A percentile compares a stretch with the other conserved stretches of the same genome.
These are phyloP conservation scores for Nakazawaea molendinolei DNA, from an alignment of 805 yeast genomes.

Conservation along the genomic window DNA sequence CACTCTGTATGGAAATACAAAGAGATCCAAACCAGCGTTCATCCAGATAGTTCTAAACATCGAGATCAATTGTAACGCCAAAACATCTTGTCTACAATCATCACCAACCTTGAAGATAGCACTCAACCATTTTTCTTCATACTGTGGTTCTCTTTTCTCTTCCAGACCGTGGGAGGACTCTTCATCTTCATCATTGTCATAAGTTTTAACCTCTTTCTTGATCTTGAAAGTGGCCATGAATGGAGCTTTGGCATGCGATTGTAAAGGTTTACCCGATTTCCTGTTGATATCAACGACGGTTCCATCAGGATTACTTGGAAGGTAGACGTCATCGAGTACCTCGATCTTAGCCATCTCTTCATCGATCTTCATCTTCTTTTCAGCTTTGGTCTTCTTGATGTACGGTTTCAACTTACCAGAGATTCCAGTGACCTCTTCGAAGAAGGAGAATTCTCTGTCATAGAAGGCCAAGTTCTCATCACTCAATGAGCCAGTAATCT, in stretches of 20 bases:
- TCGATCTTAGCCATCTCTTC: constrained; percentile 83
- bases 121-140: constrained; percentile 73
- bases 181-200: constrained; percentile 29
- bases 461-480: constrained; percentile 60
- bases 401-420: constrained; percentile 94
- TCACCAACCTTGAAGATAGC: constrained; percentile 99
- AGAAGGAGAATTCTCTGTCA: constrained; percentile 80
- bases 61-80: constrained; percentile 87
- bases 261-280: constrained; percentile 88
- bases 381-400: constrained; percentile 91
- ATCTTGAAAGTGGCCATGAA: constrained; percentile 94
- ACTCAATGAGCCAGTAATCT: constrained; percentile 58
- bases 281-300: constrained; percentile 87
- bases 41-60: constrained; percentile 90
- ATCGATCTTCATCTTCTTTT: constrained; percentile 91
- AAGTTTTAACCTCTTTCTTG: constrained; percentile 44
- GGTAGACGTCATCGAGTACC: constrained; percentile 76
- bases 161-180: constrained; percentile 16
- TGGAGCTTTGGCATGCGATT: constrained; percentile 98
- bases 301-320: constrained; percentile 97
- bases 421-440: constrained; percentile 84
- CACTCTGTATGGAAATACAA: constrained; percentile 88
- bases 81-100: constrained; percentile 95
- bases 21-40: constrained; percentile 81
- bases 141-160: constrained; percentile 19